phyloP scores from a whole-genome alignment of 2,329 filamentous ascomycete genomes.

The Trichoderma koningiopsis region DNA sequence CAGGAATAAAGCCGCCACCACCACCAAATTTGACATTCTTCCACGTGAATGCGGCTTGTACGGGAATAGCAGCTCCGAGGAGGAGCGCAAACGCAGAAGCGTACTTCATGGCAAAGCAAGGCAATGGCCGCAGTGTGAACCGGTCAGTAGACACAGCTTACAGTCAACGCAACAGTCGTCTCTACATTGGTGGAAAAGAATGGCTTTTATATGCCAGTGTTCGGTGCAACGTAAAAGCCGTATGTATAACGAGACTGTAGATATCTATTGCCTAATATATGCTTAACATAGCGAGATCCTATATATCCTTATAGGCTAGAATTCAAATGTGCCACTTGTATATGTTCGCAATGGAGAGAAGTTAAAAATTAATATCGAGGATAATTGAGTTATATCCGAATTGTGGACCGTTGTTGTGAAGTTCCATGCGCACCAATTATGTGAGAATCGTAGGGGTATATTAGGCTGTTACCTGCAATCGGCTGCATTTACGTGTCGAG shows the following conservation, averaged over 20 bases:
- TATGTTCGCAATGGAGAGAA: not conserved
- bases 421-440: constrained; percentile 9
- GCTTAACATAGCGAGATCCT: not conserved
- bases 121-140: not conserved
- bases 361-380: constrained; percentile 7
- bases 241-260: not conserved
- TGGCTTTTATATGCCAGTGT: not conserved
- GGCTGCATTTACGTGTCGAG: not conserved
- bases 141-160: not conserved
- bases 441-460: not conserved
- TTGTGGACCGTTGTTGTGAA: not conserved
- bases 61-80: constrained; percentile 5
- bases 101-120: not conserved
- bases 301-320: not conserved
- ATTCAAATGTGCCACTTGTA: not conserved
- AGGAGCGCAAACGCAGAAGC: not conserved
- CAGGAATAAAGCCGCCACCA: constrained; percentile 18
- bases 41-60: constrained; percentile 12
- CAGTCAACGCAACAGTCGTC: not conserved
- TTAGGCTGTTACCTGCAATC: constrained; percentile 13
- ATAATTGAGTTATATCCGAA: constrained; percentile 9
- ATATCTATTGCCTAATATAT: constrained; percentile 14
- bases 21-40: constrained; percentile 22
- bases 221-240: not conserved
- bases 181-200: not conserved